Percentiles rank a stretch among this genome's conserved stretches.
phyloP scores from a whole-genome alignment of 768 basidiomycete genomes.

The Psilocybe sp. region DNA sequence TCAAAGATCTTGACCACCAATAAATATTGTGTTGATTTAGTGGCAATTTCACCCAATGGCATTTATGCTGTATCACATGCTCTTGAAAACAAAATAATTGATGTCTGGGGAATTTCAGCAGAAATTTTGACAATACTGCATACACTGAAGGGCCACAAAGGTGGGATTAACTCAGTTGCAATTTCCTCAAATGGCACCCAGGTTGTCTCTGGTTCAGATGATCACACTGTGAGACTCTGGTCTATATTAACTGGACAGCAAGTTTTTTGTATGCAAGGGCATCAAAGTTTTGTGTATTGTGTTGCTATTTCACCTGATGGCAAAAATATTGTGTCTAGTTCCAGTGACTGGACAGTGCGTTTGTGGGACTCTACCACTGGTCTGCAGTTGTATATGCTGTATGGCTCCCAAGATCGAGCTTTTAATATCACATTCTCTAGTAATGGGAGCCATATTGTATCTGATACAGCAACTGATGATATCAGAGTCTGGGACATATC shows the following conservation, averaged over 20 bases:
- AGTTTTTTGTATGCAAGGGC: not conserved
- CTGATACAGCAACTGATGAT: not conserved
- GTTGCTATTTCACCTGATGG: conserved; percentile 6
- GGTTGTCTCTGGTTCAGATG: conserved; percentile 34
- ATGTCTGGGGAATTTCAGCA: not conserved
- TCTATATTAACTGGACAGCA: conserved; percentile 12
- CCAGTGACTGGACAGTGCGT: not conserved
- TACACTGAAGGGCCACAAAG: conserved; percentile 1
- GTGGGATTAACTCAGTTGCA: conserved; percentile 12
- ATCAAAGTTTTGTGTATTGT: not conserved
- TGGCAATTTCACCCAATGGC: conserved; percentile 4
- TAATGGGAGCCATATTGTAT: not conserved
- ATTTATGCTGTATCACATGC: conserved; percentile 3
- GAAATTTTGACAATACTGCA: not conserved
- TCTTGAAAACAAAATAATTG: conserved; percentile 1
- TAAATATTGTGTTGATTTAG: not conserved
- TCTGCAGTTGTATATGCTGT: not conserved
- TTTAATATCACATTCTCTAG: not conserved
- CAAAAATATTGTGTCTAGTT: not conserved
- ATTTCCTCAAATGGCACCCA: conserved; percentile 18
- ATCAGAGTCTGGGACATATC: conserved; percentile 1
- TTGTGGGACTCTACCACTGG: not conserved
- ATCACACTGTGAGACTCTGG: conserved; percentile 34
- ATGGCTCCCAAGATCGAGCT: not conserved
- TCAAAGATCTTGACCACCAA: not conserved